Evolutionary conservation across 805 yeast species (phyloP).

Genomic region (Isabelozyma gotoi): DNA sequence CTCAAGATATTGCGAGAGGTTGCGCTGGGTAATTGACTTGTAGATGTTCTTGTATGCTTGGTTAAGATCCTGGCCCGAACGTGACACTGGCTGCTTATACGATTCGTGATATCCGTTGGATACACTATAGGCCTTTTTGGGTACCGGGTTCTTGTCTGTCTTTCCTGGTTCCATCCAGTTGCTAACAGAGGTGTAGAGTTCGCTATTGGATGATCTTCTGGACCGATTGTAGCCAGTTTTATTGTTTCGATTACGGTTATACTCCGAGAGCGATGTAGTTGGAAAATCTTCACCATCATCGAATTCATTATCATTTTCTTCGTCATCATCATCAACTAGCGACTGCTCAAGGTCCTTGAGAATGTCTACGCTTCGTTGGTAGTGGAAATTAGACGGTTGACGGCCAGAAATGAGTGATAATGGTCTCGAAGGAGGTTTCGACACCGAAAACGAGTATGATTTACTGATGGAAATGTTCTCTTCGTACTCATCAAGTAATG

Average conservation of each 20-base stretch:
- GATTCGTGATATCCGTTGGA: not conserved
- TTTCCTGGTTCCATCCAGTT: conserved; percentile 55
- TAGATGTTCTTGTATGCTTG: conserved; percentile 35
- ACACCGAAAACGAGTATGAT: conserved; percentile 19
- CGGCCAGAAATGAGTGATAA: conserved; percentile 19
- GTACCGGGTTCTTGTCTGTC: not conserved
- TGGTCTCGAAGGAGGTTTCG: conserved; percentile 28
- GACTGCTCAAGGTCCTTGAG: conserved; percentile 1
- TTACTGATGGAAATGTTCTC: conserved; percentile 35
- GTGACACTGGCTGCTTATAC: not conserved
- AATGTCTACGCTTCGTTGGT: conserved; percentile 3
- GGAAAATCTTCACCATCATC: conserved; percentile 26
- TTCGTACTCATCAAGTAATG: conserved; percentile 43
- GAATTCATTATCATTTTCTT: not conserved
- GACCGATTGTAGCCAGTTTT: conserved; percentile 18
- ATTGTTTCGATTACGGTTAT: conserved; percentile 18
- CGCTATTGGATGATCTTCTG: conserved; percentile 39
- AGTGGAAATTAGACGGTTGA: conserved; percentile 3
- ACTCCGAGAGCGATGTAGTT: conserved; percentile 35
- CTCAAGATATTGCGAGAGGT: conserved; percentile 18
- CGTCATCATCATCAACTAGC: conserved; percentile 3
- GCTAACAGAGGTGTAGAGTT: conserved; percentile 42
- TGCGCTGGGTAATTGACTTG: conserved; percentile 35
- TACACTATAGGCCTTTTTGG: conserved; percentile 1
- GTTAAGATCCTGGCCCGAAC: conserved; percentile 18